Evolutionary conservation across 352 stramenopile species (phyloP).

Genomic region (Globisporangium acanthophoron): DNA sequence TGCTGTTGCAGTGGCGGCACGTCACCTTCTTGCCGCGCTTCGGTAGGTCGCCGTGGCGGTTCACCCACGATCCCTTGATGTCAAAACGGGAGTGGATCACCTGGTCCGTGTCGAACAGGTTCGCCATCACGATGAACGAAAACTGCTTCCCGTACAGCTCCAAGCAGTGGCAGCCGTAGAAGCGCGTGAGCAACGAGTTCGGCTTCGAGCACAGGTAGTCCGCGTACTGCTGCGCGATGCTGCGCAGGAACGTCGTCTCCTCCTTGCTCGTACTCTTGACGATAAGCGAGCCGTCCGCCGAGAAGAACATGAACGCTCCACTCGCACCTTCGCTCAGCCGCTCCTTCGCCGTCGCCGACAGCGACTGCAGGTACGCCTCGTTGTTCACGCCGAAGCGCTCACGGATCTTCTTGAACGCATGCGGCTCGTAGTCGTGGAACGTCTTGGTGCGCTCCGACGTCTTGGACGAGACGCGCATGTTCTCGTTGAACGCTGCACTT

Average conservation of each 20-base stretch:
- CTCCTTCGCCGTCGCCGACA: constrained; percentile 85
- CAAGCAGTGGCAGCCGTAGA: constrained; percentile 89
- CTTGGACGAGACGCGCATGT: constrained; percentile 62
- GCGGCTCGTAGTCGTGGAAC: constrained; percentile 86
- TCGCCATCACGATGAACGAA: constrained; percentile 91
- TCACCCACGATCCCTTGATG: constrained; percentile 90
- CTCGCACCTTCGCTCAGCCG: constrained; percentile 84
- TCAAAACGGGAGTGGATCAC: constrained; percentile 87
- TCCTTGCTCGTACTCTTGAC: constrained; percentile 89
- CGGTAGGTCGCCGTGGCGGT: constrained; percentile 70
- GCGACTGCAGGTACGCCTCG: constrained; percentile 73
- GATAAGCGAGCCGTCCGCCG: constrained; percentile 81
- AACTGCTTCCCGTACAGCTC: constrained; percentile 90
- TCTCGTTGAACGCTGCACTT: constrained; percentile 59
- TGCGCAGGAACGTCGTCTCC: constrained; percentile 82
- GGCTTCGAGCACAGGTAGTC: constrained; percentile 84
- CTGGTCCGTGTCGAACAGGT: constrained; percentile 87
- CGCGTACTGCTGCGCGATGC: constrained; percentile 84
- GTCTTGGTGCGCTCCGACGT: constrained; percentile 74
- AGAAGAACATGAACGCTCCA: constrained; percentile 92
- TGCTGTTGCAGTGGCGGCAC: constrained; percentile 86
- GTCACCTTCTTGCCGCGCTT: constrained; percentile 87
- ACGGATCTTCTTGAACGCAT: constrained; percentile 87
- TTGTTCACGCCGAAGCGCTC: constrained; percentile 83
- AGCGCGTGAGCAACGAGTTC: constrained; percentile 83